Percentiles rank a stretch among this genome's conserved stretches.
Conservation (phyloP, 129 eudicot species). For the Oenanthe sinensis region DNA sequence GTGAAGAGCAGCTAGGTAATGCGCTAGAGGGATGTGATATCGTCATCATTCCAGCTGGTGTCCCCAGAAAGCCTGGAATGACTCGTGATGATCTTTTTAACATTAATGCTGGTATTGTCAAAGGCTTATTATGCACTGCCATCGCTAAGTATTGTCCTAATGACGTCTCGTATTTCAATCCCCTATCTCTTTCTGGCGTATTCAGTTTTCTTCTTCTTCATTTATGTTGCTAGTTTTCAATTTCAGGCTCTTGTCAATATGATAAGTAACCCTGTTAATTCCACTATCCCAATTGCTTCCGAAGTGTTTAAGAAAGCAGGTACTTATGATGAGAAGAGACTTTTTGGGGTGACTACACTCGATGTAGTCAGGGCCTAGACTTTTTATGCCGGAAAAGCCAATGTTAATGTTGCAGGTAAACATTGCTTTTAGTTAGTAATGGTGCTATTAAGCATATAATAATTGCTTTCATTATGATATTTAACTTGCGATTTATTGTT, state of each 20-base stretch:
- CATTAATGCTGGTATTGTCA: conserved; percentile 92
- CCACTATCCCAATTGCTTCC: conserved; percentile 94
- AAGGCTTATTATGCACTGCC: conserved; percentile 60
- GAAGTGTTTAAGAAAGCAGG: conserved; percentile 96
- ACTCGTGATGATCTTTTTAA: conserved; percentile 98
- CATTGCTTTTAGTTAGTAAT: no score
- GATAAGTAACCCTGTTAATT: conserved; percentile 96
- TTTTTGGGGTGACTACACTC: conserved; percentile 93
- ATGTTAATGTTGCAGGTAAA: conserved; percentile 66
- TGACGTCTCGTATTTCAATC: no score
- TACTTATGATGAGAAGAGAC: conserved; percentile 63
- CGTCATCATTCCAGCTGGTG: conserved; percentile 93
- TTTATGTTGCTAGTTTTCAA: neutral
- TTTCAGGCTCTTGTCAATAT: conserved; percentile 70
- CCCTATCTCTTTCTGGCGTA: no score
- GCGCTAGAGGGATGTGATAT: conserved; percentile 84
- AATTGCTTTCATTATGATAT: neutral
- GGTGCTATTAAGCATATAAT: no score
- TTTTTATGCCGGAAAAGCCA: conserved; percentile 84
- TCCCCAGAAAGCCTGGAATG: conserved; percentile 98
- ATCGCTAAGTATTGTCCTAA: conserved; percentile 79
- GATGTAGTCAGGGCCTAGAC: conserved; percentile 93
- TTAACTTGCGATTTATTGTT: conserved; percentile 2
- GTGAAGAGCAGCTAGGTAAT: conserved; percentile 56
- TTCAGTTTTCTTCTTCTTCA: no score